Evolutionary conservation across 495 filamentous ascomycete species (phyloP).

Genomic region (Durotheca rogersii): DNA sequence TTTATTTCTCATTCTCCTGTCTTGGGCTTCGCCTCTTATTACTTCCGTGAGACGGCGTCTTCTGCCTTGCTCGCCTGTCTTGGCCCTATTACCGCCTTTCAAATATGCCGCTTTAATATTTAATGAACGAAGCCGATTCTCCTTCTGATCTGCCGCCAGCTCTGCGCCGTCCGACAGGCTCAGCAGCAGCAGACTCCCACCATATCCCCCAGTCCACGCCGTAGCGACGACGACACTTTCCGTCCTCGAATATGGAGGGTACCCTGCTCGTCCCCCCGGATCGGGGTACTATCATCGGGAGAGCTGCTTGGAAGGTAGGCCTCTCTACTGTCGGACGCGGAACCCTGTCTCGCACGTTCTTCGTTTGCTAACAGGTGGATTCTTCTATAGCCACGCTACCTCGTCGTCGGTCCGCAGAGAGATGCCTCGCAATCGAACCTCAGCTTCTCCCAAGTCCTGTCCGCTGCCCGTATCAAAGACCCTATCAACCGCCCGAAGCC

Average conservation of each 20-base stretch:
- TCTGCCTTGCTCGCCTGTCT: background rate
- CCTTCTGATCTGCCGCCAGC: constrained; percentile 22
- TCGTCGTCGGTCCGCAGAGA: constrained; percentile 43
- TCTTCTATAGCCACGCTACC: constrained; percentile 45
- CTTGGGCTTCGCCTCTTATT: constrained; percentile 9
- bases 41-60: constrained; percentile 20
- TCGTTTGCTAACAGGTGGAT: constrained; percentile 4
- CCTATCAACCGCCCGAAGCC: constrained; percentile 31
- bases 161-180: constrained; percentile 25
- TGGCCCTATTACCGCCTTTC: constrained; percentile 7
- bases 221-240: constrained; percentile 20
- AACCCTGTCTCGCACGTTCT: no score
- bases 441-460: constrained; percentile 30
- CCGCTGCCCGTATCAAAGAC: constrained; percentile 34
- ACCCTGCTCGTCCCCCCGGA: constrained; percentile 56
- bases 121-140: constrained; percentile 24
- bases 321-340: no score
- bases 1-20: constrained; percentile 1
- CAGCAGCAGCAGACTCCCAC: constrained; percentile 14
- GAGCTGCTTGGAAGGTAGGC: constrained; percentile 58
- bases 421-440: constrained; percentile 22
- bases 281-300: constrained; percentile 55
- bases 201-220: constrained; percentile 18
- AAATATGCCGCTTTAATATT: constrained; percentile 29
- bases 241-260: constrained; percentile 56